Percentiles rank a stretch among this genome's conserved stretches.
Evolutionary conservation across 148 eudicot species (phyloP).

Genomic region (Salicornia ramosissima): DNA sequence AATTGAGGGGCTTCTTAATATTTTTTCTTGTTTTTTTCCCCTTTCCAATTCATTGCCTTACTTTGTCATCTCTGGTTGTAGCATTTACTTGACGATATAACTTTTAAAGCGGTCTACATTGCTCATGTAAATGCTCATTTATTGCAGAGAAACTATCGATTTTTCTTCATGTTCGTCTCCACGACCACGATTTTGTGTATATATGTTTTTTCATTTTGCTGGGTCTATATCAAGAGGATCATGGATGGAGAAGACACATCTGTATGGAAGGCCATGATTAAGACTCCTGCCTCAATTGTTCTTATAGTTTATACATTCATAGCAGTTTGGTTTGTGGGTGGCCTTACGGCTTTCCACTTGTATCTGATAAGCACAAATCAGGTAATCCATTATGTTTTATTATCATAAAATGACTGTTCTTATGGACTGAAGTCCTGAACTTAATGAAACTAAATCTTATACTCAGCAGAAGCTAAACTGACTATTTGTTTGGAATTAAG

Average conservation of each 20-base stretch:
- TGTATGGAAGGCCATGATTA: constrained; percentile 90
- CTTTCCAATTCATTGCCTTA: not conserved
- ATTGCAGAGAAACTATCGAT: constrained; percentile 86
- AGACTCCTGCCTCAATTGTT: constrained; percentile 89
- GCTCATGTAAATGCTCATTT: not conserved
- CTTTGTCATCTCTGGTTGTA: not conserved
- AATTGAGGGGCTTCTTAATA: no score
- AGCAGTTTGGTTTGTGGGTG: constrained; percentile 96
- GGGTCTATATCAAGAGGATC: constrained; percentile 83
- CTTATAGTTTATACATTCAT: constrained; percentile 83
- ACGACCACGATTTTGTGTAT: constrained; percentile 82
- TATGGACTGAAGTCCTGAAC: no score
- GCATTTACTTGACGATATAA: not conserved
- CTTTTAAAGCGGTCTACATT: not conserved
- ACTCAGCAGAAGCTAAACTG: no score
- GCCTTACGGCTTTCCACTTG: constrained; percentile 88
- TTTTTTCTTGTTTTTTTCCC: not conserved
- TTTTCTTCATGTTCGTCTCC: constrained; percentile 97
- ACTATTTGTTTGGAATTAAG: no score
- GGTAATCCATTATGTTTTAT: constrained; percentile 33
- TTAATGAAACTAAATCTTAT: no score
- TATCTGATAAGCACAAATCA: constrained; percentile 94
- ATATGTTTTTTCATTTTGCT: constrained; percentile 87
- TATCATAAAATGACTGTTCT: no score
- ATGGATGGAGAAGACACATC: constrained; percentile 60